Conservation (phyloP, 805 yeast genomes). For the Candida argentea region DNA sequence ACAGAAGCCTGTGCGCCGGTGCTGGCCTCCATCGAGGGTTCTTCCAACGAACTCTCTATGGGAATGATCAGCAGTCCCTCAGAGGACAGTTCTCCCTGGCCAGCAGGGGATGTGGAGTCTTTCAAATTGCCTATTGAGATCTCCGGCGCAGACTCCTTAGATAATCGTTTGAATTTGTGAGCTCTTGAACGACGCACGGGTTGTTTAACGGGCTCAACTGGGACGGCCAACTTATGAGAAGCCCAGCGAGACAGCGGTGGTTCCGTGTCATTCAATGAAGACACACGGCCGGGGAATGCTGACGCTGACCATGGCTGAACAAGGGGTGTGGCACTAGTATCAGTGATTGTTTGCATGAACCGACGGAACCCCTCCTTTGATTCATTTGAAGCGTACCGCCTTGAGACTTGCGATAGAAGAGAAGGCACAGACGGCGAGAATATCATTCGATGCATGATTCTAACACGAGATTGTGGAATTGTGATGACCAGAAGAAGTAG, state of each 20-base stretch:
- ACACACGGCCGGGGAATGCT: slow-evolving; percentile 5
- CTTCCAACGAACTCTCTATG: too few species aligned
- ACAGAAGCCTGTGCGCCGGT: slow-evolving; percentile 2
- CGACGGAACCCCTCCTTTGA: slow-evolving; percentile 16
- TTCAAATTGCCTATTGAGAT: background rate
- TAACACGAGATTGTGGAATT: too few species aligned
- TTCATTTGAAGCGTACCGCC: slow-evolving; percentile 13
- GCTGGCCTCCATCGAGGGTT: too few species aligned
- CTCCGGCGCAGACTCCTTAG: slow-evolving; percentile 1
- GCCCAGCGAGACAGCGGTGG: slow-evolving; percentile 18
- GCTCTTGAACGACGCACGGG: slow-evolving; percentile 22
- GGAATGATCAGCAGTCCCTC: slow-evolving; percentile 2
- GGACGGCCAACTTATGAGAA: slow-evolving; percentile 14
- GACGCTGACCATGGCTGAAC: slow-evolving; percentile 4
- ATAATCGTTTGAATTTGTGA: slow-evolving; percentile 17
- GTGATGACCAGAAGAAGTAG: too few species aligned
- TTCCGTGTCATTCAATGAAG: slow-evolving; percentile 7
- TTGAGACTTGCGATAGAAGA: slow-evolving; percentile 1
- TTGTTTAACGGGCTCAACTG: slow-evolving; percentile 2
- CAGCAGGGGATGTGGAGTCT: slow-evolving; percentile 2
- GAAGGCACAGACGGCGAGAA: too few species aligned
- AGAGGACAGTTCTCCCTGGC: slow-evolving; percentile 4
- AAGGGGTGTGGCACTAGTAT: too few species aligned
- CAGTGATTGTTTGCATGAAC: slow-evolving; percentile 26
- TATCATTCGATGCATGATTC: too few species aligned